Evolutionary conservation across 371 early-diverging fungal species (phyloP), one percentile per base, ranked within the genome.

Genomic region (Mucor lusitanicus): DNA sequence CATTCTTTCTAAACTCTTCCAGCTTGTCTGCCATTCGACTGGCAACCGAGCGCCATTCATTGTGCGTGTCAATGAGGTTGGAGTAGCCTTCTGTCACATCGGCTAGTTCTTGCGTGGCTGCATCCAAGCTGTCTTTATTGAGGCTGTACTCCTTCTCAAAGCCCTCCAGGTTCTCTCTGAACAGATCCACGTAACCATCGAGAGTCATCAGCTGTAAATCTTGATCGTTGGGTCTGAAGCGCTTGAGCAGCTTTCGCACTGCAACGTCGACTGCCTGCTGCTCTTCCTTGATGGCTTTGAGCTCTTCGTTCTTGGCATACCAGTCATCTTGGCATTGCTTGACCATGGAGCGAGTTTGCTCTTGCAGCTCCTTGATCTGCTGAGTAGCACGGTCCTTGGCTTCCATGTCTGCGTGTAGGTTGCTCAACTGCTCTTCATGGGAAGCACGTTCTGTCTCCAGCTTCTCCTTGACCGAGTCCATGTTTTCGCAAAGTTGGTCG

Each of bases 341-440:
- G 2, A 86, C 84, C 87, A 86, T 86, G 5, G 67, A 64, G 25
- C 81, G 62, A n/a, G 83, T 75, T 73, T 88, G 85, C 17, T 80
- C 77, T 44, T 84, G 69, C 11, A 76, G 68, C 21, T 65, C 63
- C 25, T 83, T 76, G 42, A 86, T 81, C 55, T 80, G 81, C n/a
- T 72, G 71, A 12, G 73, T 73, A 19, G 82, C 78, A 17, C 69
- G 66, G 33, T 83, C 81, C 25, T 79, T 78, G 23, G 76, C 67
- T 12, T 62, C 70, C 33, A 80, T 70, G 7, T 72, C 69, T 19
- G 56, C 33, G 9, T 64, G 65, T 17, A 83, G 39, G 19, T 67
- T 56, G 21, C 62, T 42, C 9, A 80, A 25, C 9, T 68, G 55
- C 6, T 76, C 67, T 58, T 77, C 64, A 50, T 65, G 39, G n/a